Evolutionary conservation across 176 grass and related monocot genomes (phyloP).

Genomic region (Thalia dealbata): DNA sequence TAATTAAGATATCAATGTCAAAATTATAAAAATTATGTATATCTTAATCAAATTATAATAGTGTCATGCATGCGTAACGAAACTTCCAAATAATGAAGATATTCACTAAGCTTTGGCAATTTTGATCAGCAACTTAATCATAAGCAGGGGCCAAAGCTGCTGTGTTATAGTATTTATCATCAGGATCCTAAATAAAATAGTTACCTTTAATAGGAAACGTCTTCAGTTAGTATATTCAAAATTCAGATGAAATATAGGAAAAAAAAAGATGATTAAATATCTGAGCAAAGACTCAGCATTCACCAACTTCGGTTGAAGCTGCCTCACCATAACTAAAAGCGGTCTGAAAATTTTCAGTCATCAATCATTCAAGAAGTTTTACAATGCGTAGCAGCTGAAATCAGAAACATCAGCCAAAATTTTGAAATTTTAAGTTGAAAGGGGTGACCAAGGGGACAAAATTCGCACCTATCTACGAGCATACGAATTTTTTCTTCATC

Average conservation of each 20-base stretch:
- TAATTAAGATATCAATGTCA: neutral
- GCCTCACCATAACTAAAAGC: neutral
- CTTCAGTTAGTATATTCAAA: neutral
- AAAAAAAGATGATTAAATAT: neutral
- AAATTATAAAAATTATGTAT: neutral
- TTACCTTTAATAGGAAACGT: neutral
- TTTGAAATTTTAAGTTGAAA: neutral
- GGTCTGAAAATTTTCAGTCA: neutral
- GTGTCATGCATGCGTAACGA: neutral
- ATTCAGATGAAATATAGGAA: neutral
- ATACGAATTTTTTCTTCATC: constrained; percentile 50
- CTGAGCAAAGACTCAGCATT: neutral
- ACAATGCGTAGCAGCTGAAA: neutral
- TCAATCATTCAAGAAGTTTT: neutral
- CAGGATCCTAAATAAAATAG: neutral
- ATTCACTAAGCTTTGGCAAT: neutral
- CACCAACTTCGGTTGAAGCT: neutral
- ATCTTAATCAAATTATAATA: neutral
- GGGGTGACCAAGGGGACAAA: neutral
- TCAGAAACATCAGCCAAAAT: too few species aligned
- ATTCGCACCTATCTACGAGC: constrained; percentile 52
- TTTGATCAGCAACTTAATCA: neutral
- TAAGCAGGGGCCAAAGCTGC: neutral
- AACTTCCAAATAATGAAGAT: neutral
- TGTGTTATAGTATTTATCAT: neutral